Evolutionary conservation across 192 early-diverging fungal species (phyloP), one percentile per base, ranked within the genome.

Genomic region (Linnemannia zychae): DNA sequence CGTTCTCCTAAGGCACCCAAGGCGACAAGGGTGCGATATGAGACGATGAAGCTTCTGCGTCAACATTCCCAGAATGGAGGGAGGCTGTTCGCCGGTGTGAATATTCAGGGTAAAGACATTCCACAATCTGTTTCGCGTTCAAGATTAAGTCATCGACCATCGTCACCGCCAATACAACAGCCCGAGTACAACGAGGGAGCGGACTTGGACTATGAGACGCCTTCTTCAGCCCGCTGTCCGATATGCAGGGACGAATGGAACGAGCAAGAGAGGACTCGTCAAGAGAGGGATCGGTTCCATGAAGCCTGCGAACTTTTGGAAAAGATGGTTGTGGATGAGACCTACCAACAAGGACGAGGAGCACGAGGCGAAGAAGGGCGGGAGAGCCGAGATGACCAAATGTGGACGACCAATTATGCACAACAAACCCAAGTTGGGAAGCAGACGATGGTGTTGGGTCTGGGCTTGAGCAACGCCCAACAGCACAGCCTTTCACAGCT

Each of bases 281-380:
- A 66, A 33, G 78, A 79, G 16, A 18, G 24, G 37, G 68, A 18
- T 16, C 22, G 18, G 11, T 78, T 79, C 50, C 47, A 73, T 24
- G 71, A 71, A 52, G 40, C 76, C 70, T 36, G n/a, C 40, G 69
- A 40, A 9, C 60, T 78, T 47, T 33, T 71, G 37, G 76, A 78
- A 7, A 40, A 72, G 28, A 44, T 46, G 18, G 57, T 9, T 1
- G 57, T 31, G 1, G 57, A 63, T 31, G 24, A 12, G 6, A 28
- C 7, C 13, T 13, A 63, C 12, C n/a, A 15, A 13, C 28, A 12
- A 31, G 28, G 24, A 12, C 4, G 28, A 22, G 24, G 28, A 28
- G 57, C 9, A 28, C 24, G 24, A 3, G 4, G 12, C n/a, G n/a
- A n/a, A 3, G n/a, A 60, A 11, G 13, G 57, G 24, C 7, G 12